Evolutionary conservation across 495 filamentous ascomycete genomes (phyloP).

Genomic region (Podospora pseudocomata): DNA sequence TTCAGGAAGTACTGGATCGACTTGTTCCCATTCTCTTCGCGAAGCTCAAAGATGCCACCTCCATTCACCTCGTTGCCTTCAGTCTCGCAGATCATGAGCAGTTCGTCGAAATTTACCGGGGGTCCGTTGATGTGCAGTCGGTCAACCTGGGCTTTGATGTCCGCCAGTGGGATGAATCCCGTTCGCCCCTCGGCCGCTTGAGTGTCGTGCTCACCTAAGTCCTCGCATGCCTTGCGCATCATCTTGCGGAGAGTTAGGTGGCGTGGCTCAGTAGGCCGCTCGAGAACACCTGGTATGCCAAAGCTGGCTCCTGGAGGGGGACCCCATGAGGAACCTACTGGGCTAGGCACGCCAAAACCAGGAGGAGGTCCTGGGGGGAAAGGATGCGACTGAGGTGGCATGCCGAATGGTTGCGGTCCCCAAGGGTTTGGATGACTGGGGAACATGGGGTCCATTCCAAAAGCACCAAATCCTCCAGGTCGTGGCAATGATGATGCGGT

Average conservation of each 20-base stretch:
- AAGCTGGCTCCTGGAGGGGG: conserved; percentile 27
- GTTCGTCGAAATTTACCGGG: conserved; percentile 61
- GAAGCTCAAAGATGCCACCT: conserved; percentile 74
- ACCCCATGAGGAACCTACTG: conserved; percentile 29
- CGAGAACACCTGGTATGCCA: conserved; percentile 30
- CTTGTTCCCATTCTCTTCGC: conserved; percentile 41
- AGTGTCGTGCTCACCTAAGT: conserved; percentile 30
- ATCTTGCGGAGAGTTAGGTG: conserved; percentile 47
- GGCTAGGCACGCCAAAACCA: conserved; percentile 21
- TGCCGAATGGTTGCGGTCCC: conserved; percentile 18
- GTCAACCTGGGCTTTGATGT: conserved; percentile 64
- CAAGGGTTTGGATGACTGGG: conserved; percentile 28
- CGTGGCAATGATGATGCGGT: background rate
- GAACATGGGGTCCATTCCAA: conserved; percentile 30
- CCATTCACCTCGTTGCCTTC: conserved; percentile 84
- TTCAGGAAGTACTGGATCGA: conserved; percentile 63
- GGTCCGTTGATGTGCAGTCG: conserved; percentile 46
- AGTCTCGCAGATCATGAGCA: conserved; percentile 88
- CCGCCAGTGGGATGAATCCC: conserved; percentile 64
- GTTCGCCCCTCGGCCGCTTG: conserved; percentile 30
- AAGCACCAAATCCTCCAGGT: conserved; percentile 15
- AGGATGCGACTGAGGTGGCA: conserved; percentile 16
- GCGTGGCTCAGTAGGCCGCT: conserved; percentile 33
- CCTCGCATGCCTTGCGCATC: conserved; percentile 49
- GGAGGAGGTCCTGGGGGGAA: conserved; percentile 26